Evolutionary conservation across 495 filamentous ascomycete species (phyloP), one percentile per base, ranked within the genome.

Genomic region (Aspergillus homomorphus): DNA sequence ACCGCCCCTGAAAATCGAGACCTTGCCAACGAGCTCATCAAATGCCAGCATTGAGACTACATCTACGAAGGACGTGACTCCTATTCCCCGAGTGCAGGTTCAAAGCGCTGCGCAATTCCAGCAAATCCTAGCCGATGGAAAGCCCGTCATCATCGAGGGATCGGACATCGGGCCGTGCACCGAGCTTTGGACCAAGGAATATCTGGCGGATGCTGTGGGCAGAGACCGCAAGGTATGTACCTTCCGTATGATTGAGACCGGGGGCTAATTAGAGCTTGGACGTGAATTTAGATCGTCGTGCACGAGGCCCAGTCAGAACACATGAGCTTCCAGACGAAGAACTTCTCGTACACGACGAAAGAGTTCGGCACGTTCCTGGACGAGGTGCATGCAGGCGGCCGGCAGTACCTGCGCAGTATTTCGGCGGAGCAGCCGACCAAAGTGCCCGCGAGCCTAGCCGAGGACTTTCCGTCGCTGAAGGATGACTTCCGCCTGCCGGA

Each of bases 291-390:
- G 84, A 81, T 94, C 14, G 76, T 89, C 10, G 82, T 91, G 14
- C 90, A 96, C 63, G 78, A 86, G 44, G 82, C 87, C 4, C 68
- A 76, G 44, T 81, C 75, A 30, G 75, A 80, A 38, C 77, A 78
- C 16, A 91, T 96, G 89, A 86, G 88, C 59, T 96, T 96, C 64
- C 84, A 84, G 53, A 68, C 73, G 20, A 95, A 93, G 73, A 96
- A 96, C 70, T 96, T 96, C 68, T 68, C 71, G 20, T 96, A 96
- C 65, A 73, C 78, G 20, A 89, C 83, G 12, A 88, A 86, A 58
- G 58, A 71, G 8, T 90, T 96, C 54, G 80, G 78, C 0, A 79
- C 84, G 1, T 92, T 96, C 65, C 72, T 92, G 22, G 69, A 85
- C 30, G 79, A 83, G 41, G 80, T 89, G 26, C 63, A 74, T 53